These are phyloP conservation scores for Rhodofomes roseus DNA, from an alignment of 1,284 basidiomycete genomes.

Conservation along the genomic window DNA sequence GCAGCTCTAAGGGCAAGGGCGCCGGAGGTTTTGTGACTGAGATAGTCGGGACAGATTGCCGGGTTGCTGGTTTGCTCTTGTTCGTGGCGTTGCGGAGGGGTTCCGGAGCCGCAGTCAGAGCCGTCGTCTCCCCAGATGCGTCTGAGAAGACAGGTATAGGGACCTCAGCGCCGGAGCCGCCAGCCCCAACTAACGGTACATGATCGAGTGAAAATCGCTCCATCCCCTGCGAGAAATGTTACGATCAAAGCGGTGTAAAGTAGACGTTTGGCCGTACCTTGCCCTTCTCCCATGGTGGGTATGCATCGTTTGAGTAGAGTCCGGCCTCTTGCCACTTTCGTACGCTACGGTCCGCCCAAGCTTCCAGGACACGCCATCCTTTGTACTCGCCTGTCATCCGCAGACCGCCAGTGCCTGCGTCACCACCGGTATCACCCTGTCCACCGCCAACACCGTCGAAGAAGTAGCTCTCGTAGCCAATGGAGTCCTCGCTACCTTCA, in stretches of 20 bases:
- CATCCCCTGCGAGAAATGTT: conserved; percentile 13
- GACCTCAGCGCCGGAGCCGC: conserved; percentile 30
- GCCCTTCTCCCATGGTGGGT: conserved; percentile 39
- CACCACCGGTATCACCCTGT: conserved; percentile 71
- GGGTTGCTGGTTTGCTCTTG: conserved; percentile 13
- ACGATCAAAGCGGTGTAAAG: background rate
- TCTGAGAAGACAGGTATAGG: conserved; percentile 34
- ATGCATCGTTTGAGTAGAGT: conserved; percentile 47
- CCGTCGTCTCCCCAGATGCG: conserved; percentile 15
- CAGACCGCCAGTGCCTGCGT: conserved; percentile 63
- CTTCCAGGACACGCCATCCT: conserved; percentile 89
- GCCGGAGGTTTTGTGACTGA: conserved; percentile 67
- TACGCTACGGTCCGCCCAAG: conserved; percentile 85
- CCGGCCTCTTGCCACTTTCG: conserved; percentile 82
- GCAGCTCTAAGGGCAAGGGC: conserved; percentile 61
- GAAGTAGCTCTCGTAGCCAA: conserved; percentile 87
- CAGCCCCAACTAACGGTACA: conserved; percentile 11
- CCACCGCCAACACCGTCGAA: conserved; percentile 73
- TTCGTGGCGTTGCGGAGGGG: conserved; percentile 23
- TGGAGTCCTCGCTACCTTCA: conserved; percentile 74
- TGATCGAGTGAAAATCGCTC: conserved; percentile 26
- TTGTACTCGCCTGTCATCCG: conserved; percentile 78
- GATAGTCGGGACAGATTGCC: conserved; percentile 44
- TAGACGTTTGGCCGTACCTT: conserved; percentile 36
- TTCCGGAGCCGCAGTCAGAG: conserved; percentile 15